Evolutionary conservation across 2,329 filamentous ascomycete genomes (phyloP), one percentile per base, ranked within the genome.

Genomic region (Ascochyta fabae): DNA sequence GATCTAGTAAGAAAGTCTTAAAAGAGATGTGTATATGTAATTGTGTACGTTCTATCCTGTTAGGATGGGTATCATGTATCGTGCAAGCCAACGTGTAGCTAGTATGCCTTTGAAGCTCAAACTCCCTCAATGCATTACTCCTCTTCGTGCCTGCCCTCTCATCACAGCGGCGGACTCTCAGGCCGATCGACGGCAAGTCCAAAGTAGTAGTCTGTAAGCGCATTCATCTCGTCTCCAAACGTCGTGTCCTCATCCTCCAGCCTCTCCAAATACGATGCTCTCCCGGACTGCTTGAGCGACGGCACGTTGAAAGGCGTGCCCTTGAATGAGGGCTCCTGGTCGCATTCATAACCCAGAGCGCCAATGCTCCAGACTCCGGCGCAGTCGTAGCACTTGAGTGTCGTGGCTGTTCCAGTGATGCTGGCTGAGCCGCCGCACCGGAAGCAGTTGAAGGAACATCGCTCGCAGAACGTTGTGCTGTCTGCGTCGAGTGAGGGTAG

Each of bases 381-480:
- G 39, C 78, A 80, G 0, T 26, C 12, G 2, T 35, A n/a, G 58
- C 77, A 79, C 15, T 43, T 45, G 0, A 79, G 49, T 1, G 6
- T 57, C 0, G 59, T 60, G 0, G 61, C 64, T 6, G 56, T 50
- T 1, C 62, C 43, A 0, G 56, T 56, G 3, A 77, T 42, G 1
- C 41, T 31, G 6, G 62, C 70, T 1, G 15, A 45, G 3, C 35
- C 40, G 1, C 71, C 72, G 45, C 79, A 81, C 0, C 78, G 67
- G 44, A 79, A 75, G 59, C 79, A 81, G 0, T 68, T 55, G 52
- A 80, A 80, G 4, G 62, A 64, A 59, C 78, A 80, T 16, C 69
- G 68, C 58, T 79, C 78, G 54, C 79, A 81, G 5, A 76, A 52
- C 3, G 56, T 34, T 3, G 27, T 12, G 26, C 19, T 26, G 8